Evolutionary conservation across 148 eudicot species (phyloP).

Genomic region (Nepenthes gracilis): DNA sequence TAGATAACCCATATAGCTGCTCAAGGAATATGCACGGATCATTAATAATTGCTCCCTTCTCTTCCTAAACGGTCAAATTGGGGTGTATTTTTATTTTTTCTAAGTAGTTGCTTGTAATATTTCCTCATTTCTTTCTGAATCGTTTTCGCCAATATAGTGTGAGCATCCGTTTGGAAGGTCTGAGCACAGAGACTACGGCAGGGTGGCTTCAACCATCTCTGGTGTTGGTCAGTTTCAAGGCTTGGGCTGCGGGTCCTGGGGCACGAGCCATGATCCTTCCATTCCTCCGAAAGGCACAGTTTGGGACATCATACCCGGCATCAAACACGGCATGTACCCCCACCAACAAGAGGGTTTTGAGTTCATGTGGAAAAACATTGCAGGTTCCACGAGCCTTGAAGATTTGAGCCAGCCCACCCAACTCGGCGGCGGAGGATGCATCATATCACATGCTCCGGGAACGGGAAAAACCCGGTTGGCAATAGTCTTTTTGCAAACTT

Average conservation of each 20-base stretch:
- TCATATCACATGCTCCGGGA: constrained; percentile 87
- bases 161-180: constrained; percentile 25
- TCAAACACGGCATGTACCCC: constrained; percentile 24
- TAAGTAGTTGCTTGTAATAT: neutral
- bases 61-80: no score
- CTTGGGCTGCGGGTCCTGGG: neutral
- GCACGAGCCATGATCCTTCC: neutral
- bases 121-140: neutral
- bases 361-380: constrained; percentile 70
- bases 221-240: constrained; percentile 11
- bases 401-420: constrained; percentile 21
- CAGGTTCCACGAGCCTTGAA: constrained; percentile 38
- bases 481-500: constrained; percentile 54
- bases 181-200: constrained; percentile 5
- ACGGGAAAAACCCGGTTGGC: constrained; percentile 79
- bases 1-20: no score
- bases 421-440: constrained; percentile 45
- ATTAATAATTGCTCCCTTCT: no score
- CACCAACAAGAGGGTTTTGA: constrained; percentile 82
- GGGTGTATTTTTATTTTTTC: no score
- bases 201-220: neutral
- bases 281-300: constrained; percentile 33
- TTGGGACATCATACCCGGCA: constrained; percentile 64
- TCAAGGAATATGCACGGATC: no score
- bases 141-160: constrained; percentile 17